A percentile compares a stretch with the other conserved stretches of the same genome.
Conservation (phyloP, 352 stramenopile species). For the Phytophthora cactorum region DNA sequence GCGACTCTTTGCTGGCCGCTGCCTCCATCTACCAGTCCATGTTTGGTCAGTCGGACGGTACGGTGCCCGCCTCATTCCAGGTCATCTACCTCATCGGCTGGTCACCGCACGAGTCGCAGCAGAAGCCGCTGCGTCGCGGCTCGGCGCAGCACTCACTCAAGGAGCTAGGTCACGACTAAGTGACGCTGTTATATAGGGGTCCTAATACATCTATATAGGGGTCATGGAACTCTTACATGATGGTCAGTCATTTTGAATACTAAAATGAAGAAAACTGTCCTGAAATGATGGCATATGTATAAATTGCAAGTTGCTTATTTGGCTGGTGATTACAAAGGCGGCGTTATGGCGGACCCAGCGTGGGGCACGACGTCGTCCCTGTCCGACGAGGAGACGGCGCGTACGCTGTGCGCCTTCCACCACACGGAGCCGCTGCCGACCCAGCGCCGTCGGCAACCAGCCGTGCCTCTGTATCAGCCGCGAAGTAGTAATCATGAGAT, state of each 20-base stretch:
- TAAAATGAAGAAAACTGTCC: constrained; percentile 9
- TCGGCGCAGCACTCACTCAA: constrained; percentile 82
- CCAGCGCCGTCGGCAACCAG: constrained; percentile 2
- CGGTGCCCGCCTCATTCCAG: constrained; percentile 96
- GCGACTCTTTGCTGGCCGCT: constrained; percentile 94
- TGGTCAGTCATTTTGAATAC: background rate
- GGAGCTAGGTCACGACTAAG: constrained; percentile 50
- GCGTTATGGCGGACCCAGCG: constrained; percentile 35
- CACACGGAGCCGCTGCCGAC: constrained; percentile 11
- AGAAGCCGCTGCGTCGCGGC: constrained; percentile 88
- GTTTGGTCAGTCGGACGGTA: constrained; percentile 87
- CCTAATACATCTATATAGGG: constrained; percentile 1
- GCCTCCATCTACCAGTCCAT: constrained; percentile 96
- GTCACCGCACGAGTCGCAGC: constrained; percentile 96
- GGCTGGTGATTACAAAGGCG: constrained; percentile 12
- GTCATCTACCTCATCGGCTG: constrained; percentile 99
- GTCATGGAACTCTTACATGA: no score
- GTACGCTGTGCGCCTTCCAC: constrained; percentile 33
- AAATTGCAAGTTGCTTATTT: constrained; percentile 10
- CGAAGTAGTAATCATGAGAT: constrained; percentile 6
- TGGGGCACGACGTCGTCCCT: constrained; percentile 30
- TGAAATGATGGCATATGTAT: constrained; percentile 9
- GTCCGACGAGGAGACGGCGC: constrained; percentile 40
- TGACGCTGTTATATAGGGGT: no score
- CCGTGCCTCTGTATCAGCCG: constrained; percentile 5